phyloP scores from a whole-genome alignment of 1,284 basidiomycete species.

The Trametes hirsuta region DNA sequence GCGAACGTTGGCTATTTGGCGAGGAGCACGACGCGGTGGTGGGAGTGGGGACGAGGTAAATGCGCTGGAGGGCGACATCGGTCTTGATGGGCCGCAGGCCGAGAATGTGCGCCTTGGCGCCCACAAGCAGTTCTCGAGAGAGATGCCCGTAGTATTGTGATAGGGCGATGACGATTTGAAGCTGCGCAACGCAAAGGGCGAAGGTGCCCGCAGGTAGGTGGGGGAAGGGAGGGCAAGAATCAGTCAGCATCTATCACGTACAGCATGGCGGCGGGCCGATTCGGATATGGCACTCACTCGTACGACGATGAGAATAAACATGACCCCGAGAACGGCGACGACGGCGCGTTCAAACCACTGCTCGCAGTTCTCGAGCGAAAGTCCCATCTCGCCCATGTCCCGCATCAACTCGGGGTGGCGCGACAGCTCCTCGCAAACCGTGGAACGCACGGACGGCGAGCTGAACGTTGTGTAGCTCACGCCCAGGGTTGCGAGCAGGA shows the following conservation, averaged over 20 bases:
- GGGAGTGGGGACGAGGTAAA: conserved; percentile 56
- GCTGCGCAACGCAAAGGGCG: conserved; percentile 39
- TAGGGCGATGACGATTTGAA: conserved; percentile 73
- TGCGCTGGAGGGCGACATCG: conserved; percentile 46
- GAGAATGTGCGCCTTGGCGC: conserved; percentile 25
- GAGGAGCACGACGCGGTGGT: conserved; percentile 25
- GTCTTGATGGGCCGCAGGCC: conserved; percentile 33
- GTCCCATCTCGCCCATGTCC: conserved; percentile 68
- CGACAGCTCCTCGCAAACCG: conserved; percentile 72
- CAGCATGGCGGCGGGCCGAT: not conserved
- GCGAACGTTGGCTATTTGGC: conserved; percentile 8
- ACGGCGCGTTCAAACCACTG: conserved; percentile 72
- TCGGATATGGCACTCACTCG: conserved; percentile 48
- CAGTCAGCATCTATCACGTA: conserved; percentile 9
- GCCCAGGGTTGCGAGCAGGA: conserved; percentile 55
- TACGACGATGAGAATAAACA: conserved; percentile 64
- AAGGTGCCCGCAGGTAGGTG: not conserved
- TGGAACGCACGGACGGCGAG: conserved; percentile 52
- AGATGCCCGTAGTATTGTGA: conserved; percentile 65
- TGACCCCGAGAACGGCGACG: conserved; percentile 55
- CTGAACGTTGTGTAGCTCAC: conserved; percentile 63
- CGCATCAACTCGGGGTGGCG: conserved; percentile 73
- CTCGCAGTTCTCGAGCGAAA: conserved; percentile 78
- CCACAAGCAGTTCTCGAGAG: conserved; percentile 38
- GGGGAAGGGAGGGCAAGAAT: conserved; percentile 4